Base-by-base conservation (phyloP, 2,329 filamentous ascomycete species). In the Blumeriella jaapii region DNA sequence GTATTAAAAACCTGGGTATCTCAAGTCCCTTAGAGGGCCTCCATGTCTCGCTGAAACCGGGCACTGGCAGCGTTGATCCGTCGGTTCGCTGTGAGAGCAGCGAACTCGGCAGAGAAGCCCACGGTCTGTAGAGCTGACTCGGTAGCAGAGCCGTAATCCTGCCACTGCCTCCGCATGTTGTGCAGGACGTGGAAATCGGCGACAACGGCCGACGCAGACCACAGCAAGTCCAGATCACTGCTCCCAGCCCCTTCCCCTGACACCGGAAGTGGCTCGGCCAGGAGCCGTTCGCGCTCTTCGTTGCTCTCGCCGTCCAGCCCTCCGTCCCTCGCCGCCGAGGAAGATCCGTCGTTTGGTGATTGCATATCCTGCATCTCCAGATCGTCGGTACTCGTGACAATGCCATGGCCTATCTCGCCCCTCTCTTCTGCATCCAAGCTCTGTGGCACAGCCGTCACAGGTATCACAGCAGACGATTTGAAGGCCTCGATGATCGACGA, bases 371-470 rank as follows among this genome's bases (percentile, higher is more conserved):
- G 50, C 38, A 57, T 40, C 33, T 57, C 54, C 13, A 55, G 49
- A 39, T 51, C 50, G 15, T 40, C 50, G 11, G 14, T 15, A 26
- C 30, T 34, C n/a, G 32, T 40, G 14, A 38, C 38, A 18, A 47
- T 38, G 4, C 24, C 31, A 34, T 51, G 45, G 31, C 50, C 44
- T 7, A 50, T 41, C 8, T 55, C 38, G 4, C 54, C 54, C 34
- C 50, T 42, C 41, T 56, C 55, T 33, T 56, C 55, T 1, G 52
- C 47, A 44, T 56, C 53, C 29, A 52, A 43, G 36, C 54, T 48
- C 34, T 56, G 50, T 11, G 37, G 29, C 12, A 45, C 28, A 4
- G 38, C 36, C 9, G 22, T 41, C 14, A 34, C 18, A 31, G 34
- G n/a, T 8, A 30, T 37, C 11, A 40, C 8, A 20, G 31, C 6